Percentiles rank a stretch among this genome's conserved stretches.
phyloP scores from a whole-genome alignment of 2,329 filamentous ascomycete species.

The Ophiocordyceps camponoti-saundersi region DNA sequence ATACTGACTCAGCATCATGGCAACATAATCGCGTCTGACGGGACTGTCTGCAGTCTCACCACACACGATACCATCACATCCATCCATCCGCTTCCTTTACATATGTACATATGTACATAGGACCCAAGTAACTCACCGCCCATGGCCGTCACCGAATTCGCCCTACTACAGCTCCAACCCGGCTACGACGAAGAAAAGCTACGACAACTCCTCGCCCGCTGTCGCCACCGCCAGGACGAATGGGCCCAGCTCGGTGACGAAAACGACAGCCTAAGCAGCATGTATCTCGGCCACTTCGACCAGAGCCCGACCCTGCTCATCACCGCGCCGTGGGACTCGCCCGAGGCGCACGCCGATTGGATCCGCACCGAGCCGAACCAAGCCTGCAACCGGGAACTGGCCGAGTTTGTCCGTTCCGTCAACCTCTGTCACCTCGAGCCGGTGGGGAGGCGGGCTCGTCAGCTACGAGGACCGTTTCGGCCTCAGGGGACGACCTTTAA shows the following conservation, averaged over 20 bases:
- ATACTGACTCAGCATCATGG: too few relatives aligned
- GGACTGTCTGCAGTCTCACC: too few relatives aligned
- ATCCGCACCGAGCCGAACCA: constrained; percentile 23
- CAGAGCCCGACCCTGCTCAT: constrained; percentile 19
- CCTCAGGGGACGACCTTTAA: constrained; percentile 12
- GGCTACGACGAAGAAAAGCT: constrained; percentile 15
- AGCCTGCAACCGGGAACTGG: constrained; percentile 15
- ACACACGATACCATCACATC: too few relatives aligned
- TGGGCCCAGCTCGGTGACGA: constrained; percentile 22
- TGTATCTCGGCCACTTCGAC: constrained; percentile 17
- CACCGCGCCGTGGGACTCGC: constrained; percentile 26
- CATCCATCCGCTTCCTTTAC: too few relatives aligned
- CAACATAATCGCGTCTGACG: too few relatives aligned
- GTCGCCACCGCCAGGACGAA: constrained; percentile 18
- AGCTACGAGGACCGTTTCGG: constrained; percentile 10
- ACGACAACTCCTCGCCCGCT: constrained; percentile 13
- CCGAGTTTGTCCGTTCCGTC: constrained; percentile 16
- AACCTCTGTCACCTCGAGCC: constrained; percentile 23
- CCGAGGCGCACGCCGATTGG: constrained; percentile 24
- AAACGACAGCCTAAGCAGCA: constrained; percentile 15
- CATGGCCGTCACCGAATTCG: constrained; percentile 24
- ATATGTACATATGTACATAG: too few relatives aligned
- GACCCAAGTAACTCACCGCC: too few relatives aligned
- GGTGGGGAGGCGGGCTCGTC: constrained; percentile 7
- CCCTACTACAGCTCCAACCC: constrained; percentile 14